These are phyloP conservation scores for Alternaria solani DNA, from an alignment of 2,329 filamentous ascomycete species.

Conservation along the genomic window DNA sequence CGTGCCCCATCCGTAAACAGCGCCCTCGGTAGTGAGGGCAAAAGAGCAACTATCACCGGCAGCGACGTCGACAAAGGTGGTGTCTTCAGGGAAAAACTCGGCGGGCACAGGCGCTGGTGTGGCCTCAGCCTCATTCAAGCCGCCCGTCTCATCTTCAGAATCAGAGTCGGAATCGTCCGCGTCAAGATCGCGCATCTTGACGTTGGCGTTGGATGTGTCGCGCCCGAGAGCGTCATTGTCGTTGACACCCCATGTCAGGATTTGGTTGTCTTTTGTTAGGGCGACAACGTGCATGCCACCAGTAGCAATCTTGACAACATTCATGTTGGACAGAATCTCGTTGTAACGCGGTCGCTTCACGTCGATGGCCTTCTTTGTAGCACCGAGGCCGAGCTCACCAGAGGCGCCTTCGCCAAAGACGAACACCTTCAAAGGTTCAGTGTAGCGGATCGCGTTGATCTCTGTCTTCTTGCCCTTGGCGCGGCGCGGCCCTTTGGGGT, in stretches of 20 bases:
- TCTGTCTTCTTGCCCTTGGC: conserved; percentile 48
- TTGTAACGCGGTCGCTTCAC: conserved; percentile 79
- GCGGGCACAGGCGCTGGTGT: conserved; percentile 68
- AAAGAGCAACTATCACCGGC: conserved; percentile 80
- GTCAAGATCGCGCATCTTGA: conserved; percentile 64
- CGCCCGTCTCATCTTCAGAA: conserved; percentile 65
- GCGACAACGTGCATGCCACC: conserved; percentile 85
- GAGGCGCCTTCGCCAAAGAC: conserved; percentile 81
- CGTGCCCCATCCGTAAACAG: conserved; percentile 84
- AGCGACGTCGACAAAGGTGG: conserved; percentile 71
- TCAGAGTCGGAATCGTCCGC: conserved; percentile 57
- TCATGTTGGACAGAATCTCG: conserved; percentile 64
- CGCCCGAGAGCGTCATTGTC: conserved; percentile 83
- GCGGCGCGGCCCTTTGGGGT: conserved; percentile 44
- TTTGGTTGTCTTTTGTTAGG: conserved; percentile 80
- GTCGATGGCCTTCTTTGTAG: conserved; percentile 70
- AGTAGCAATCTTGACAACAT: conserved; percentile 77
- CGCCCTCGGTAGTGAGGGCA: conserved; percentile 75
- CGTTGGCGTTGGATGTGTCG: conserved; percentile 71
- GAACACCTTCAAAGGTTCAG: conserved; percentile 72
- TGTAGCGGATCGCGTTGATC: conserved; percentile 70
- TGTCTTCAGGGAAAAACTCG: conserved; percentile 67
- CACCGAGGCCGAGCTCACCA: conserved; percentile 83
- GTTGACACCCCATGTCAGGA: conserved; percentile 88
- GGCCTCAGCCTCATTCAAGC: conserved; percentile 75